Base-by-base conservation (phyloP, 2,329 filamentous ascomycete genomes). In the Cercospora sp. region DNA sequence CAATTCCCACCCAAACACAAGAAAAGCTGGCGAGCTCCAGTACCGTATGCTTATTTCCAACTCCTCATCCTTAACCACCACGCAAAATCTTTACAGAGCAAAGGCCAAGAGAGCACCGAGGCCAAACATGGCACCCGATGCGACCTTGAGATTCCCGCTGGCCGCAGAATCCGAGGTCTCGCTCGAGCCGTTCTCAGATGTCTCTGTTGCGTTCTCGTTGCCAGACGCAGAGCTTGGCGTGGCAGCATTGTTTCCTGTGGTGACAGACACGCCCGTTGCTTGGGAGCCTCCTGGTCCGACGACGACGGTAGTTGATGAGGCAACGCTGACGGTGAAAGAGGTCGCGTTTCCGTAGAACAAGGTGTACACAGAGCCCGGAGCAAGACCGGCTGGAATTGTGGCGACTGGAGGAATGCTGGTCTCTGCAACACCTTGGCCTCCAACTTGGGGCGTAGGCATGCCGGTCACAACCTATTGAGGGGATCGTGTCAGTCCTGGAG, bases 391-490 rank as follows among this genome's bases (percentile, higher is more conserved):
- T n/a, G 81, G 81, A 69, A 83, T 80, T 10, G 68, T 67, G 8
- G 66, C 69, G 21, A 70, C 34, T 12, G 62, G 62, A 30, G 70
- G 69, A 53, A 71, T 67, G n/a, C 63, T 51, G 32, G 70, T 72
- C 18, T 62, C 63, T 63, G 79, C 77, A 21, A 73, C 74, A 24
- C 81, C 77, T 16, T 74, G 73, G 30, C 76, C 73, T 13, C 74
- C 73, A 66, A 82, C 82, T 51, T 81, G 77, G 16, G 75, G 76
- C 9, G 75, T 74, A 18, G 84, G 83, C 77, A 81, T 79, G 69
- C 82, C 83, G 53, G 84, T 86, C 59, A 85, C 79, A 45, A 85
- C 59, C 59, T 61, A 43, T 43, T 16, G n/a, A 43, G 13, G 32
- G 1, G 45, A 61, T 43, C 37, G 8, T 43, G 18, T 28, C 28